Base-by-base conservation (phyloP, 2,329 filamentous ascomycete genomes). In the Ophiocordyceps polyrhachis-furcata region DNA sequence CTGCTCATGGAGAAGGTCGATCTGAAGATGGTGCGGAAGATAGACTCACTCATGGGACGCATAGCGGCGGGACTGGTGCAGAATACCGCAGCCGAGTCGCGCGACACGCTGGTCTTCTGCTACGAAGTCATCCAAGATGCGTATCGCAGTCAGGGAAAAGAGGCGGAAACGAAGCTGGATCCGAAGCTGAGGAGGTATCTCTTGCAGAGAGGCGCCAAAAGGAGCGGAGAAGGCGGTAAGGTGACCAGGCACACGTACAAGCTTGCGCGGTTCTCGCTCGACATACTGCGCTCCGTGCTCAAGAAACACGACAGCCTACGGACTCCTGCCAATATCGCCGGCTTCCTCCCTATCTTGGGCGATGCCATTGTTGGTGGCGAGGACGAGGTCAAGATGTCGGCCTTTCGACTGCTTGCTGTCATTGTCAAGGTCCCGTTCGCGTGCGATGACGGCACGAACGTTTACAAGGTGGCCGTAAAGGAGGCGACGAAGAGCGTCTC, bases 91-190 rank as follows among this genome's bases (percentile, higher is more conserved):
- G 80, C 85, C 0, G 78, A 82, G 50, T 84, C 78, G 53, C 78
- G 81, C 43, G 85, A 94, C 51, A 79, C 89, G 38, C 66, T 98
- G n/a, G 67, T 94, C 0, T 95, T 98, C 61, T 94, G 88, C 59
- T 96, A 94, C 58, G 86, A 96, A 59, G 74, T 96, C 42, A 83
- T 96, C 38, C 83, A 93, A 56, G 81, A 88, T 49, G 83, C 85
- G 1, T 93, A 94, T 60, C 75, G 74, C 48, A 74, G 73, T 47
- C 68, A 71, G 45, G 73, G 68, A 52, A 68, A 66, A 8, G 58
- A 66, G 55, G 64, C 59, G 19, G 67, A 70, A 50, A 60, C 63
- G n/a, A 75, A 72, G 53, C 63, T 77, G 8, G 75, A 83, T 52
- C 72, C 74, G 15, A 73, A 70, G 49, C 68, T 79, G 41, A 78